phyloP scores from a whole-genome alignment of 352 stramenopile species.

The Phytopythium mirpurense region DNA sequence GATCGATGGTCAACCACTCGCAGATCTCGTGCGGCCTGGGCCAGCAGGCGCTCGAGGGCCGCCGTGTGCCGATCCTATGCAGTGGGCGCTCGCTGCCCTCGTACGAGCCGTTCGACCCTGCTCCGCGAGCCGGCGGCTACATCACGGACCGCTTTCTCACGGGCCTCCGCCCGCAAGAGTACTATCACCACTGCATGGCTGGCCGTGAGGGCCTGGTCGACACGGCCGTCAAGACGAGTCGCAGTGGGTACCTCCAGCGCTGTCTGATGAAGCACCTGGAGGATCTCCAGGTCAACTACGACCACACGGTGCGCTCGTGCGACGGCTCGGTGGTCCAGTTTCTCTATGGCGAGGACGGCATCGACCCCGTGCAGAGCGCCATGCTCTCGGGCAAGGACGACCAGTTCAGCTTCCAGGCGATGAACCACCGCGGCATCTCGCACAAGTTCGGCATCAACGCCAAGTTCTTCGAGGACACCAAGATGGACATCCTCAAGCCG shows the following conservation, averaged over 20 bases:
- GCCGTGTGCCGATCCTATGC: slow-evolving; percentile 97
- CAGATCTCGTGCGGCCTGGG: slow-evolving; percentile 98
- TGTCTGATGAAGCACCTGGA: slow-evolving; percentile 99
- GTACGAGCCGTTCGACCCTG: slow-evolving; percentile 97
- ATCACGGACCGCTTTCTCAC: slow-evolving; percentile 99
- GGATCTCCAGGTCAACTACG: slow-evolving; percentile 97
- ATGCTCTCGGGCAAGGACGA: slow-evolving; percentile 92
- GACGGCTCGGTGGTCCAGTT: slow-evolving; percentile 99
- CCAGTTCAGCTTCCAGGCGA: slow-evolving; percentile 94
- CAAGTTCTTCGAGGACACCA: slow-evolving; percentile 86
- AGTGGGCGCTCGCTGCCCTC: slow-evolving; percentile 97
- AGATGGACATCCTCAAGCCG: slow-evolving; percentile 88
- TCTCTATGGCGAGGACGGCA: slow-evolving; percentile 98
- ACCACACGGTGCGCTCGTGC: slow-evolving; percentile 97
- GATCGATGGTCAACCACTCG: slow-evolving; percentile 99
- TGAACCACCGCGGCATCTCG: slow-evolving; percentile 94
- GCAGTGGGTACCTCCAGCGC: slow-evolving; percentile 98
- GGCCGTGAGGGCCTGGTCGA: slow-evolving; percentile 98
- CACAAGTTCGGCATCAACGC: slow-evolving; percentile 91
- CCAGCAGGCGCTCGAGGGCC: slow-evolving; percentile 98
- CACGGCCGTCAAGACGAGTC: slow-evolving; percentile 99
- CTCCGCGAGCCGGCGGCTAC: slow-evolving; percentile 97
- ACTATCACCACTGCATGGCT: slow-evolving; percentile 99
- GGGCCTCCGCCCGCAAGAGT: slow-evolving; percentile 95
- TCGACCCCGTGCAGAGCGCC: slow-evolving; percentile 96